Evolutionary conservation across 2,329 filamentous ascomycete genomes (phyloP), one percentile per base, ranked within the genome.

Genomic region (Trichoderma sp.): DNA sequence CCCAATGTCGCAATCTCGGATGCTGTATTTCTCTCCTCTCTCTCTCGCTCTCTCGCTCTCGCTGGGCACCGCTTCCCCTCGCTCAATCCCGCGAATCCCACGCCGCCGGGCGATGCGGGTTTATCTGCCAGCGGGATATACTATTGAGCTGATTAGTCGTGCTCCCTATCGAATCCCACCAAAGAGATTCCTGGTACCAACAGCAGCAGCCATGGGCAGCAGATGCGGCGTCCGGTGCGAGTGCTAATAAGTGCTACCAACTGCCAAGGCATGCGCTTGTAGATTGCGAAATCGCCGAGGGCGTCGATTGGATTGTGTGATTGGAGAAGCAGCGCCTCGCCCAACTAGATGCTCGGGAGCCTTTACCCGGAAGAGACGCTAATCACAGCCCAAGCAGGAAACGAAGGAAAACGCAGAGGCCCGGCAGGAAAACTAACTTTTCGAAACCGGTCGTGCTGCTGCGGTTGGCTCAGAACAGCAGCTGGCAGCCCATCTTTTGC

Each of bases 381-480:
- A 64, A 52, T 13, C 35, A 32, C 27, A 17, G 15, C n/a, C 42
- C 19, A 29, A 53, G 56, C n/a, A 52, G 29, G 7, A n/a, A 48
- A 60, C n/a, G 3, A 60, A 22, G 7, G 15, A 34, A 50, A 25
- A 50, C n/a, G n/a, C 19, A 48, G 22, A 5, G n/a, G 42, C 42
- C 29, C 42, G 22, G 42, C 42, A 35, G 17, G 2, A n/a, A 54
- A 67, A 22, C 35, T 15, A 57, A 25, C 17, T 15, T 42, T 35
- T 65, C 59, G 66, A 58, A 58, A 56, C 34, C 56, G n/a, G 57
- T 34, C 66, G 65, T 70, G 68, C 64, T 19, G 59, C 64, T 67
- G 69, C 61, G 68, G 68, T 68, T 70, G 69, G 69, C 42, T 45
- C 50, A 37, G 67, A 68, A 63, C 22, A 60, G 67, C 22, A 66